Evolutionary conservation across 306 rosid genomes (phyloP).

Genomic region (Dalbergia cultrata): DNA sequence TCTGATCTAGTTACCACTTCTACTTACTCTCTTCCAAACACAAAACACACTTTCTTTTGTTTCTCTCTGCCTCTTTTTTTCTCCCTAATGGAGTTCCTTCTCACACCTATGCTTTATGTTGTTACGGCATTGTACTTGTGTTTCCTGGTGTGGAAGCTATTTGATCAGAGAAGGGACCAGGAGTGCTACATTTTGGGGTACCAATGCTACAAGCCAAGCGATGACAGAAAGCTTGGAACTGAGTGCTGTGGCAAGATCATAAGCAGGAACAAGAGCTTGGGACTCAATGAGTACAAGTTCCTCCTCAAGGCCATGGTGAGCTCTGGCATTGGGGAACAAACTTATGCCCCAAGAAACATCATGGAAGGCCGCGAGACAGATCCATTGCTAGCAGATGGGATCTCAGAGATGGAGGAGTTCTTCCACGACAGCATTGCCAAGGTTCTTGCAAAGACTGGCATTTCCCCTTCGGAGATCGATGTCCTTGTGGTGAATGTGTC

Average conservation of each 20-base stretch:
- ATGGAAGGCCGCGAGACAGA: conserved; percentile 60
- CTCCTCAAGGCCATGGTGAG: conserved; percentile 86
- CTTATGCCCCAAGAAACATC: conserved; percentile 80
- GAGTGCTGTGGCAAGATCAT: conserved; percentile 64
- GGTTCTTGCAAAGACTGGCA: conserved; percentile 56
- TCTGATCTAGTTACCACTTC: conserved; percentile 3
- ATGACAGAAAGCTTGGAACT: conserved; percentile 79
- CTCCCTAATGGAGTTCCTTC: conserved; percentile 63
- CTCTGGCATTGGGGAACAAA: conserved; percentile 94
- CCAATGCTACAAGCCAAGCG: conserved; percentile 72
- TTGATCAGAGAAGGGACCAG: conserved; percentile 58
- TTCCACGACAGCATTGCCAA: conserved; percentile 65
- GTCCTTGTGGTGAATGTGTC: conserved; percentile 86
- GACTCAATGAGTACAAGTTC: conserved; percentile 75
- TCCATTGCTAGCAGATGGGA: conserved; percentile 60
- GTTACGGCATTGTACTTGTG: conserved; percentile 53
- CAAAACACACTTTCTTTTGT: not conserved
- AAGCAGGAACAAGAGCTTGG: conserved; percentile 56
- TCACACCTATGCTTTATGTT: conserved; percentile 51
- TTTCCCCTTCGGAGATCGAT: conserved; percentile 76
- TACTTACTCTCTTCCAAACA: not conserved
- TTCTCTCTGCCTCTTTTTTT: conserved; percentile 18
- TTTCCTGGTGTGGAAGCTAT: conserved; percentile 64
- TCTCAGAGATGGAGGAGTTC: conserved; percentile 82
- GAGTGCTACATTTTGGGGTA: conserved; percentile 83